Evolutionary conservation across 1,284 basidiomycete genomes (phyloP), one percentile per base, ranked within the genome.

Genomic region (Irpex sp.): DNA sequence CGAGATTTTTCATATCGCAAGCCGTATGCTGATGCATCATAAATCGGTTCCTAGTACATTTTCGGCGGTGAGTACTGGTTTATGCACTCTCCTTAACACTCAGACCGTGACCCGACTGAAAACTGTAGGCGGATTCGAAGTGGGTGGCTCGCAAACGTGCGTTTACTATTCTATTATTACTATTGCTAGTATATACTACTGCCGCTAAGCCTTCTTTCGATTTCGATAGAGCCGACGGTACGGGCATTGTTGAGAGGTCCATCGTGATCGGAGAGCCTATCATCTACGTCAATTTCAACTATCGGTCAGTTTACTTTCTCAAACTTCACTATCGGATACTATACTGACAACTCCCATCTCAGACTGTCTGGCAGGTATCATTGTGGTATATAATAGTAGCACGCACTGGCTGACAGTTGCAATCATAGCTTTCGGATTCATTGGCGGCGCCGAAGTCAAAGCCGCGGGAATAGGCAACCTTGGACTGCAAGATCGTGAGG

Each of bases 401-500:
- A n/a, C 58, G 56, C 22, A 20, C 18, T 59, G 42, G 32, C 15
- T 18, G 54, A 32, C 6, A 18, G 62, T 22, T 7, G 13, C 32
- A 18, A 22, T 11, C 2, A 32, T 67, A 83, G 79, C 80, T 0
- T 83, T 82, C 71, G 87, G 87, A 0, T 89, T 89, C 74, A 74
- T 88, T 66, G 84, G 84, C 6, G 81, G 88, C 20, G 76, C 85
- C 71, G 87, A 90, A 75, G 84, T 88, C 49, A 83, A 85, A 65
- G 83, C 80, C 15, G 88, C 86, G 5, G 86, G 88, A 3, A 80
- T 88, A 3, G 85, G 86, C 4, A 91, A 91, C 73, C 76, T 89
- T 1, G 90, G 90, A 3, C 76, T 90, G 6, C 85, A 83, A 63
- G 88, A 89, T 74, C 88, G 88, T 89, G 71, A 74, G 86, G 80